These are phyloP conservation scores for Penicillium sclerotiorum DNA, from an alignment of 2,329 filamentous ascomycete genomes.

Conservation along the genomic window DNA sequence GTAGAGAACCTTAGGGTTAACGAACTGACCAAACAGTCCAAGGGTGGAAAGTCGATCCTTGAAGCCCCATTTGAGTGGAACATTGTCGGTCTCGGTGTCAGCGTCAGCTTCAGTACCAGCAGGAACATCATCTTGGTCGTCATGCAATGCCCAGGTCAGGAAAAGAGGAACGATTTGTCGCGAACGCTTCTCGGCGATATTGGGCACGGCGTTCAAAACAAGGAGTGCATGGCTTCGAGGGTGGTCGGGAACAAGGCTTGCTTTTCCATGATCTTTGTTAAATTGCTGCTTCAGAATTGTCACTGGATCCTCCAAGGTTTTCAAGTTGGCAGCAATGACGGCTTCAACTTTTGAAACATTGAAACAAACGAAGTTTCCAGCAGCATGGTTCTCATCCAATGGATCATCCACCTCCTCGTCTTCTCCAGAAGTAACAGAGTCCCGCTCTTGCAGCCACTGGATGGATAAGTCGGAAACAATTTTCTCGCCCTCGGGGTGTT, in stretches of 20 bases:
- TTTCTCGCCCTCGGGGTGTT: constrained; percentile 71
- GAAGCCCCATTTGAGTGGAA: constrained; percentile 45
- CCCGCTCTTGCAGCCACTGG: constrained; percentile 65
- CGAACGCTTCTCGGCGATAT: constrained; percentile 81
- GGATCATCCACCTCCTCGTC: constrained; percentile 28
- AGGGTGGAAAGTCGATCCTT: constrained; percentile 82
- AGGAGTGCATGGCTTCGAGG: constrained; percentile 78
- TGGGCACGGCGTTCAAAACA: constrained; percentile 72
- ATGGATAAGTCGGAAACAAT: constrained; percentile 72
- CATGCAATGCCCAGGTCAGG: constrained; percentile 72
- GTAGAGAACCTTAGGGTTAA: constrained; percentile 83
- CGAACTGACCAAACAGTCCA: constrained; percentile 78
- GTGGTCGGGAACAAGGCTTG: constrained; percentile 42
- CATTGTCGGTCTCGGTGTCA: constrained; percentile 20
- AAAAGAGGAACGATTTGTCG: constrained; percentile 83
- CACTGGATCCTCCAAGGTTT: constrained; percentile 56
- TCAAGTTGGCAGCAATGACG: constrained; percentile 55
- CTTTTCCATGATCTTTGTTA: constrained; percentile 59
- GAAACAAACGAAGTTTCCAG: constrained; percentile 75
- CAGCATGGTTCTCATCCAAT: constrained; percentile 24
- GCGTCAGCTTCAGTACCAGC: constrained; percentile 17
- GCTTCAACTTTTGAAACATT: constrained; percentile 66
- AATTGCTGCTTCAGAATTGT: constrained; percentile 66
- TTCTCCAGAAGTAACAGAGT: constrained; percentile 25
- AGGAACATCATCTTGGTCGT: constrained; percentile 45